Percentiles rank a stretch among this genome's conserved stretches.
Conservation (phyloP, 2,329 filamentous ascomycete species). For the Colletotrichum australisinense region DNA sequence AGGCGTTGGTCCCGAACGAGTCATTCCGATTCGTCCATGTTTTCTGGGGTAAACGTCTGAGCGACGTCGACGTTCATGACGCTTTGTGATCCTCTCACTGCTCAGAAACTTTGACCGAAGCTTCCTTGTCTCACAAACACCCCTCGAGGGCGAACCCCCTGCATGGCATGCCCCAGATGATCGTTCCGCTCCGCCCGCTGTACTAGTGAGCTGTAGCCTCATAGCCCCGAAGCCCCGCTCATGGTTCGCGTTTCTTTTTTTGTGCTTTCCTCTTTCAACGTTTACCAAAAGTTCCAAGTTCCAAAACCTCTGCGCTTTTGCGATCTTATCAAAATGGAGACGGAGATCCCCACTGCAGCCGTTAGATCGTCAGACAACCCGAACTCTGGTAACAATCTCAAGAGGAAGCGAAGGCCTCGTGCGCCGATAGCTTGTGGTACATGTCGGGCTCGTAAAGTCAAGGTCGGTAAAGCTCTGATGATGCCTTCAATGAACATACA, state of each 20-base stretch:
- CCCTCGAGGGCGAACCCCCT: neutral
- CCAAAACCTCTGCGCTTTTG: neutral
- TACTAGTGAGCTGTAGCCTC: neutral
- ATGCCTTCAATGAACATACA: neutral
- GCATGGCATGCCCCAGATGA: neutral
- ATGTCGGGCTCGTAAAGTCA: constrained; percentile 33
- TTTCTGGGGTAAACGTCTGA: neutral
- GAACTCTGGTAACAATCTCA: constrained; percentile 6
- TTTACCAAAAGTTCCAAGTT: no score
- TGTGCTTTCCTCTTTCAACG: neutral
- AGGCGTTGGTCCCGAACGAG: neutral
- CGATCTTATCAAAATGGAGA: constrained; percentile 9
- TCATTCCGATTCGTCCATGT: neutral
- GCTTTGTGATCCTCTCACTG: neutral
- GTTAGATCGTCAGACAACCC: constrained; percentile 13
- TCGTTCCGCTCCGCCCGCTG: no score
- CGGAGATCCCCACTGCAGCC: neutral
- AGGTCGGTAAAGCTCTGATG: constrained; percentile 16
- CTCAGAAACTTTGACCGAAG: neutral
- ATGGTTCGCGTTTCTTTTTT: neutral
- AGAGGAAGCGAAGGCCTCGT: constrained; percentile 31
- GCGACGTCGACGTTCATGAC: neutral
- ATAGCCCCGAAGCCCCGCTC: constrained; percentile 1
- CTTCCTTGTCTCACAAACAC: constrained; percentile 1
- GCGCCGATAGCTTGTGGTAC: constrained; percentile 32